A percentile compares a stretch with the other conserved stretches of the same genome.
These are phyloP conservation scores for Avena eriantha DNA, from an alignment of 176 grass and related monocot species.

Conservation along the genomic window DNA sequence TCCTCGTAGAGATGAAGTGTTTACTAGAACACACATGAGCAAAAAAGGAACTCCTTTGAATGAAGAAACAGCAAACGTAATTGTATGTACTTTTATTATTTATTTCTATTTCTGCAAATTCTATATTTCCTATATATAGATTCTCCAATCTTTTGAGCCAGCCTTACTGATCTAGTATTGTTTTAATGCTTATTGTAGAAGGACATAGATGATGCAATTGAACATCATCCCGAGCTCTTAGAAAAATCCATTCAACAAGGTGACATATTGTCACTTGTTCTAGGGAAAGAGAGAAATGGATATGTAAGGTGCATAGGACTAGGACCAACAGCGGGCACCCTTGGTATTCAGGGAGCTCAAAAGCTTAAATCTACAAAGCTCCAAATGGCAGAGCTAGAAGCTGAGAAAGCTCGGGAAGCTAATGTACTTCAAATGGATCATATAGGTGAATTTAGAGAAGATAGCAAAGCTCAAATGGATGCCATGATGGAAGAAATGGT, in stretches of 20 bases:
- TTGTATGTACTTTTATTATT: background rate
- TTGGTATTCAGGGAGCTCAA: background rate
- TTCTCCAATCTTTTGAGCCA: background rate
- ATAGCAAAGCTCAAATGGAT: background rate
- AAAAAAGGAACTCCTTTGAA: background rate
- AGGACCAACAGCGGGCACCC: background rate
- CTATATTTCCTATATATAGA: background rate
- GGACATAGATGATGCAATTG: background rate
- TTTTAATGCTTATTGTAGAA: background rate
- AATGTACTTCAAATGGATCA: background rate
- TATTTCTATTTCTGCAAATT: background rate
- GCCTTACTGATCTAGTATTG: background rate
- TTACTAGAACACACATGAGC: background rate
- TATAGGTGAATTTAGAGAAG: background rate
- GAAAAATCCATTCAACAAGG: background rate
- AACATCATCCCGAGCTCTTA: background rate
- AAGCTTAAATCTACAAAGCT: background rate
- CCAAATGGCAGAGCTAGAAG: background rate
- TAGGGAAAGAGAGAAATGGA: background rate
- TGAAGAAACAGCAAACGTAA: background rate
- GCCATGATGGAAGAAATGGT: background rate
- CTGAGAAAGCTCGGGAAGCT: background rate
- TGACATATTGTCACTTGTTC: background rate
- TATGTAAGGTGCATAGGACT: background rate
- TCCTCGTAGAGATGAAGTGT: slow-evolving; percentile 1